Percentiles rank a stretch among this genome's conserved stretches.
Evolutionary conservation across 2,329 filamentous ascomycete genomes (phyloP).

Genomic region (Orbilia brochopaga): DNA sequence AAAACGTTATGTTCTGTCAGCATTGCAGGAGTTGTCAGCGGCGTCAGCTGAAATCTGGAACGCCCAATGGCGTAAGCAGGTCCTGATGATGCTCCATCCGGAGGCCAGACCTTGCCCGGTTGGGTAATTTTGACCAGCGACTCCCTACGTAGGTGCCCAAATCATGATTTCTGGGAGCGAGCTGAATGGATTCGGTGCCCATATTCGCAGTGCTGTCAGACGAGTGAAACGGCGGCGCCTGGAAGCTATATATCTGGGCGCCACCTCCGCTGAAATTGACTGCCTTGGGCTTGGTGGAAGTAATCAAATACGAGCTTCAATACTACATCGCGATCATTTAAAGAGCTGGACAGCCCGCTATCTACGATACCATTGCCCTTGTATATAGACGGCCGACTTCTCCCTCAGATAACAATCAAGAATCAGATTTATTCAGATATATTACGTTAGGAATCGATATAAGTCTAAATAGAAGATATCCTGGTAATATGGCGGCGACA

Average conservation of each 20-base stretch:
- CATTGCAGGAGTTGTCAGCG: neutral
- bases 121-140: slow-evolving; percentile 47
- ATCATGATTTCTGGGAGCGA: slow-evolving; percentile 33
- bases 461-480: neutral
- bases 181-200: slow-evolving; percentile 12
- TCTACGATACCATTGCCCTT: neutral
- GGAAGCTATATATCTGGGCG: neutral
- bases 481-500: slow-evolving; percentile 15
- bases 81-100: slow-evolving; percentile 19
- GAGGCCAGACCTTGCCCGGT: slow-evolving; percentile 24
- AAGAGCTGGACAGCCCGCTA: neutral
- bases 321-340: too few species aligned
- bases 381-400: too few species aligned
- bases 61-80: slow-evolving; percentile 38
- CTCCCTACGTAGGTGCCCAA: slow-evolving; percentile 26
- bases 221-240: neutral
- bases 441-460: too few species aligned
- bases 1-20: neutral
- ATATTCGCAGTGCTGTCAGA: slow-evolving; percentile 7
- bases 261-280: neutral
- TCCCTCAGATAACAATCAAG: too few species aligned
- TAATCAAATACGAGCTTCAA: too few species aligned
- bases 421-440: too few species aligned
- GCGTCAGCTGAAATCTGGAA: neutral
- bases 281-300: too few species aligned